Base-by-base conservation (phyloP, 2,329 filamentous ascomycete species). In the Colletotrichum sp. region DNA sequence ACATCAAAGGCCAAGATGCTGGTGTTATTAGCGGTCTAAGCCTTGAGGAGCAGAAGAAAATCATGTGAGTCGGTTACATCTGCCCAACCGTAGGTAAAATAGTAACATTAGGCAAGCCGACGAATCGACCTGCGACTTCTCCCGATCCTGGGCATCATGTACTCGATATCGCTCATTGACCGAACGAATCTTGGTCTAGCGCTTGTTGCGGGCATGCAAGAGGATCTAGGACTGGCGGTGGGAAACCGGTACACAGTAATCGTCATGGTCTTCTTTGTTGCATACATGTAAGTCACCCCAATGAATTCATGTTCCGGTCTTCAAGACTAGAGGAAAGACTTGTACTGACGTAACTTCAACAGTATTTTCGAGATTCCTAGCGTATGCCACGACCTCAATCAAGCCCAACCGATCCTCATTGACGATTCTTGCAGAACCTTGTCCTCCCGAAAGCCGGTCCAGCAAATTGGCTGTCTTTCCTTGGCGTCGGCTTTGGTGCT, bases 91-190 rank as follows among this genome's bases (percentile, higher is more conserved):
- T 2, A 36, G 34, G 7, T 1, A 16, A 36, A 36, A 8, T 36
- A 36, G 34, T 36, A 36, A 36, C 34, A 36, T 36, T 4, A 0
- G 15, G 34, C 0, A 36, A 36, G 34, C 34, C 34, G 34, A 16
- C 71, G 78, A 6, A 78, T 85, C 21, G 86, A 87, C 76, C 74
- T 81, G 60, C 82, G 85, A 26, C 81, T 86, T 2, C 82, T 87
- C 15, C 84, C 85, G 6, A 85, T 85, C 12, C 80, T 86, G 3
- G 78, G 68, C 6, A 28, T 67, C n/a, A 76, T 79, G 71, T 79
- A 79, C 57, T 74, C 68, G 15, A 76, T 79, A 21, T 79, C 76
- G 13, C 77, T 79, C 57, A 75, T 78, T 39, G 76, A 79, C 66
- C 76, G 78, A 26, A 74, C 72, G 1, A 79, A 79, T 24, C 70